Conservation (phyloP, 345 rosid species). For the Laguncularia racemosa region DNA sequence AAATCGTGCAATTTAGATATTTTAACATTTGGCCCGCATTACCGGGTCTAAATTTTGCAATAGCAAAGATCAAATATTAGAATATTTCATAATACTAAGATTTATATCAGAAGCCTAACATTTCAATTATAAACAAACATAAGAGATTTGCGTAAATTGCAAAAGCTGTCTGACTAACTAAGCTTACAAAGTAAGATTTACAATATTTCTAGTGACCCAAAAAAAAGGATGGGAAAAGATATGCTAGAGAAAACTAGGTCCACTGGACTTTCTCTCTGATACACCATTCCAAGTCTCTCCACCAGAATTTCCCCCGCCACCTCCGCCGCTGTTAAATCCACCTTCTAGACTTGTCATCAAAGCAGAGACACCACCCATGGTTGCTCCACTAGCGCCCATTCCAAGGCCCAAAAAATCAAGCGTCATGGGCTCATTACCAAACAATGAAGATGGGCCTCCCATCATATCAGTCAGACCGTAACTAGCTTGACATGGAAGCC, state of each 20-base stretch:
- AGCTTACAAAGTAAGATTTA: too few relatives aligned
- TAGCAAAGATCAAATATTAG: too few relatives aligned
- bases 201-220: too few relatives aligned
- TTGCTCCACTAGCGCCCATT: constrained; percentile 23
- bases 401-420: constrained; percentile 70
- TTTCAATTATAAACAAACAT: too few relatives aligned
- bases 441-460: constrained; percentile 33
- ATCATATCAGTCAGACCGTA: constrained; percentile 21
- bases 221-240: too few relatives aligned
- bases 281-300: constrained; percentile 34
- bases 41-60: too few relatives aligned
- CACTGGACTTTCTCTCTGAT: constrained; percentile 22
- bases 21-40: too few relatives aligned
- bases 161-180: too few relatives aligned
- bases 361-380: constrained; percentile 37
- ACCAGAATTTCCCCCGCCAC: constrained; percentile 12
- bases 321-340: constrained; percentile 29
- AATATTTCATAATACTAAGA: too few relatives aligned
- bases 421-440: constrained; percentile 43
- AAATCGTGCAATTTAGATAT: too few relatives aligned
- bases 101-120: too few relatives aligned
- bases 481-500: constrained; percentile 17
- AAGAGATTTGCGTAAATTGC: too few relatives aligned
- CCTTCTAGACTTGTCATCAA: constrained; percentile 36
- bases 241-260: constrained; percentile 15